A percentile compares a stretch with the other conserved stretches of the same genome.
phyloP scores from a whole-genome alignment of 805 yeast species.

The Lipomyces starkeyi region DNA sequence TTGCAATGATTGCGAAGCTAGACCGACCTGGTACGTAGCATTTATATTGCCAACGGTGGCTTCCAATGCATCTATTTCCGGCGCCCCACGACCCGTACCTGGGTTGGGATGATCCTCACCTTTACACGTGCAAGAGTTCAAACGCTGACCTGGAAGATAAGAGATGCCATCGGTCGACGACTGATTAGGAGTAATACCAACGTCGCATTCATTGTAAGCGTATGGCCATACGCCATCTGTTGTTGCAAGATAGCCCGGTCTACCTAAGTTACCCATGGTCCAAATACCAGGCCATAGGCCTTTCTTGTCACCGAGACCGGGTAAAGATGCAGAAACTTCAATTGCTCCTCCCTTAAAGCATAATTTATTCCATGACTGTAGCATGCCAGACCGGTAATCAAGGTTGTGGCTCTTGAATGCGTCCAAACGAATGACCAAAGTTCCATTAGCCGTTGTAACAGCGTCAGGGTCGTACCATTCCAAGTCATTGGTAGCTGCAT shows the following conservation, averaged over 20 bases:
- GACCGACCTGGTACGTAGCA: constrained; percentile 52
- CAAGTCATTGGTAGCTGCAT: constrained; percentile 85
- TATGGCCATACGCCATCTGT: constrained; percentile 97
- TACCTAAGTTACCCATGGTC: constrained; percentile 91
- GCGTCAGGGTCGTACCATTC: constrained; percentile 98
- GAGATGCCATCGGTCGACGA: constrained; percentile 88
- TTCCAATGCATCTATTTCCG: constrained; percentile 92
- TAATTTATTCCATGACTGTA: constrained; percentile 89
- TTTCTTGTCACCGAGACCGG: constrained; percentile 74
- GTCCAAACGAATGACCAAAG: constrained; percentile 72
- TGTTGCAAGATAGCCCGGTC: constrained; percentile 87
- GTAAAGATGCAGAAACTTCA: constrained; percentile 77
- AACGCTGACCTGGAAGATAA: constrained; percentile 81
- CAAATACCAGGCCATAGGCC: constrained; percentile 98
- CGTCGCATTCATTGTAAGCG: constrained; percentile 83
- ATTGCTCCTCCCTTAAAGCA: constrained; percentile 85
- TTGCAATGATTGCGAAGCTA: constrained; percentile 90
- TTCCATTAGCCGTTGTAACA: constrained; percentile 74
- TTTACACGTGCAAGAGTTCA: constrained; percentile 77
- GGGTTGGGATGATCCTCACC: constrained; percentile 86
- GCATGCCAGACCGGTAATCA: constrained; percentile 87
- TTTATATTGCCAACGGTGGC: constrained; percentile 60
- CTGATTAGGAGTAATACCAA: constrained; percentile 94
- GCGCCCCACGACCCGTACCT: constrained; percentile 92
- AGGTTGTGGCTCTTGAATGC: constrained; percentile 80